A percentile compares a stretch with the other conserved stretches of the same genome.
These are phyloP conservation scores for Penicillium sp. DNA, from an alignment of 2,329 filamentous ascomycete genomes.

Conservation along the genomic window DNA sequence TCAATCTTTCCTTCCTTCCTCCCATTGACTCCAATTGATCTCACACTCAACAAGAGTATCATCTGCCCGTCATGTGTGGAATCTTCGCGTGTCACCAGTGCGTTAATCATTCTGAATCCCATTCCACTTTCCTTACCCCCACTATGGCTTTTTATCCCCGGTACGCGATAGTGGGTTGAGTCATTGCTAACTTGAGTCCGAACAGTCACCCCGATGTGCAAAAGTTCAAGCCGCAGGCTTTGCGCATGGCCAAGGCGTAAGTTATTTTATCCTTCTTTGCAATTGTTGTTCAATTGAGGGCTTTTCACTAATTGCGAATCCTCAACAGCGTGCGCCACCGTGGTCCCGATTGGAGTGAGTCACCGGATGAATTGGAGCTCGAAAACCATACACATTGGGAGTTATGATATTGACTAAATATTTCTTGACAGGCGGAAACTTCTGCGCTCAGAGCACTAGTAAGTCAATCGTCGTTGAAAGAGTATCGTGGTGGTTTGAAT, in stretches of 20 bases:
- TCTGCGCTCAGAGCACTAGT: conserved; percentile 90
- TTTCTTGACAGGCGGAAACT: conserved; percentile 70
- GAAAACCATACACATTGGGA: neutral
- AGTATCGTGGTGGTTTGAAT: neutral
- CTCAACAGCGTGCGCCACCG: conserved; percentile 78
- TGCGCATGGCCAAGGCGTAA: conserved; percentile 92
- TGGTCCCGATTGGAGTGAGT: conserved; percentile 97
- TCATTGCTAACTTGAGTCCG: conserved; percentile 21
- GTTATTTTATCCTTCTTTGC: conserved; percentile 38
- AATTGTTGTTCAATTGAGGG: neutral
- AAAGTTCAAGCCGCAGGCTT: conserved; percentile 92
- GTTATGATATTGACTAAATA: conserved; percentile 21
- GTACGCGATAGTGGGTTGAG: conserved; percentile 6
- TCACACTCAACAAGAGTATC: conserved; percentile 6
- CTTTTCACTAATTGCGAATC: neutral
- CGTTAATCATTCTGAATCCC: conserved; percentile 37
- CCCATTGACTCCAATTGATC: conserved; percentile 11
- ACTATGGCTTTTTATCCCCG: conserved; percentile 5
- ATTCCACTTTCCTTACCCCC: conserved; percentile 9
- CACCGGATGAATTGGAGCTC: conserved; percentile 19
- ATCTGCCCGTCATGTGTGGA: conserved; percentile 76
- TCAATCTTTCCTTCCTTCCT: conserved; percentile 18
- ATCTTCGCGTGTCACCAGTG: conserved; percentile 95
- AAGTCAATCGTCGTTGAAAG: conserved; percentile 36
- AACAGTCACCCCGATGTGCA: conserved; percentile 82